Evolutionary conservation across 179 eudicot genomes (phyloP).

Genomic region (Patellifolia procumbens): DNA sequence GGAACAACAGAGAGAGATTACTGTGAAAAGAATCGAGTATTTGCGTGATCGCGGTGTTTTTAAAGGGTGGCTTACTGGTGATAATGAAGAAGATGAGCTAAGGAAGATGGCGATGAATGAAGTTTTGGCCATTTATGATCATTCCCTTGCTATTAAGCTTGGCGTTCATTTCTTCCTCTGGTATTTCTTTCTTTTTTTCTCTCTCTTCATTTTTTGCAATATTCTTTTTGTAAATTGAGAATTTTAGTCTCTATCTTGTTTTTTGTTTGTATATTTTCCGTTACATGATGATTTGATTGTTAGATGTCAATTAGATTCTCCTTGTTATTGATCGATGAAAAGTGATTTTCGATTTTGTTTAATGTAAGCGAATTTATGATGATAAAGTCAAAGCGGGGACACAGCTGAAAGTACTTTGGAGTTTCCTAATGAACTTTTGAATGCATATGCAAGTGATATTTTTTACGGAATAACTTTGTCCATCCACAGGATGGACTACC

Average conservation of each 20-base stretch:
- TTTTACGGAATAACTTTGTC: too few species aligned
- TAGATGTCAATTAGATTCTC: too few species aligned
- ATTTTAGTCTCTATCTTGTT: not conserved
- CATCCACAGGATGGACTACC: too few species aligned
- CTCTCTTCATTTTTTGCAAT: not conserved
- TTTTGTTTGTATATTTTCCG: too few species aligned
- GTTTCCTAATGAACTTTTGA: too few species aligned
- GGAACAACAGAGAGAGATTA: slow-evolving; percentile 87
- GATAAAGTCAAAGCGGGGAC: too few species aligned
- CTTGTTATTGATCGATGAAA: too few species aligned
- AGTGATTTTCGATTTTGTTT: too few species aligned
- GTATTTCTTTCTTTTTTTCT: slow-evolving; percentile 34
- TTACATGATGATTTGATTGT: too few species aligned
- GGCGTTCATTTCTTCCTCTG: slow-evolving; percentile 89
- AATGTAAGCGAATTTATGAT: too few species aligned
- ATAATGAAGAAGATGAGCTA: slow-evolving; percentile 53
- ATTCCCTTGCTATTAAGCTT: slow-evolving; percentile 71
- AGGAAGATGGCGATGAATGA: slow-evolving; percentile 69
- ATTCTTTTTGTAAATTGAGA: not conserved
- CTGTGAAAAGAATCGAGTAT: slow-evolving; percentile 61
- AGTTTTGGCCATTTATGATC: slow-evolving; percentile 61
- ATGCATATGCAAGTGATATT: too few species aligned
- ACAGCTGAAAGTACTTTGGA: too few species aligned
- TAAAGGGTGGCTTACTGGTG: slow-evolving; percentile 62
- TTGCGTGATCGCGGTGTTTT: slow-evolving; percentile 58